Percentiles rank a stretch among this genome's conserved stretches.
These are phyloP conservation scores for Yamadazyma oceani DNA, from an alignment of 1,139 yeast genomes.

Conservation along the genomic window DNA sequence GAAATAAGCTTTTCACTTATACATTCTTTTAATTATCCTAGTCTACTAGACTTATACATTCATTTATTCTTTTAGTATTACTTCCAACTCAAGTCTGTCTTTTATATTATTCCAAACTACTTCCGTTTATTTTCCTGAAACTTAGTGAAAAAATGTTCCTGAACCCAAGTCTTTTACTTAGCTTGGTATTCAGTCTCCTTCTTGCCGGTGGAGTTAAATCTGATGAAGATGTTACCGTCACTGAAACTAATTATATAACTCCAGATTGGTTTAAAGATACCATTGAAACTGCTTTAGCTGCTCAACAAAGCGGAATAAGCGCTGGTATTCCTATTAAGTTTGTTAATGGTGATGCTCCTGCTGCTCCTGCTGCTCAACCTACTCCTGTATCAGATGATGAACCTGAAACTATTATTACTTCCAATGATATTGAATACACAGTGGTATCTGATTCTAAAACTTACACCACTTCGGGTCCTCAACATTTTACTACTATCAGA, in stretches of 20 bases:
- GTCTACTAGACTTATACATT: too few relatives aligned
- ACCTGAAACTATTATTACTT: slow-evolving; percentile 5
- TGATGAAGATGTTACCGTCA: slow-evolving; percentile 20
- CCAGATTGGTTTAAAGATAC: slow-evolving; percentile 28
- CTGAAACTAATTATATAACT: slow-evolving; percentile 32
- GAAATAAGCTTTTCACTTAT: neutral
- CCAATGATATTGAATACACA: slow-evolving; percentile 7
- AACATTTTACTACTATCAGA: slow-evolving; percentile 7
- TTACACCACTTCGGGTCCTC: slow-evolving; percentile 11
- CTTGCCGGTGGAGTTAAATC: neutral
- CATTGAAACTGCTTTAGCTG: slow-evolving; percentile 22
- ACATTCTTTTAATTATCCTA: neutral
- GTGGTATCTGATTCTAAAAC: slow-evolving; percentile 8
- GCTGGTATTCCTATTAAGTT: slow-evolving; percentile 36
- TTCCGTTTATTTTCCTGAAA: slow-evolving; percentile 4
- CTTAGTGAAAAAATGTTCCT: slow-evolving; percentile 3
- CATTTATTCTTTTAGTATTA: neutral
- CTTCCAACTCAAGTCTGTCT: too few relatives aligned
- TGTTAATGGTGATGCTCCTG: slow-evolving; percentile 24
- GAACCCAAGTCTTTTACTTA: slow-evolving; percentile 1
- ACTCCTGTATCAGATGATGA: slow-evolving; percentile 1
- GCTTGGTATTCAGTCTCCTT: slow-evolving; percentile 3
- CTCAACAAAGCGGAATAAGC: slow-evolving; percentile 22
- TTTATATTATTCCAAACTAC: neutral
- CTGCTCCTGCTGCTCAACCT: slow-evolving; percentile 4